These are phyloP conservation scores for Melampsora occidentalis DNA, from an alignment of 1,284 basidiomycete species.

Conservation along the genomic window DNA sequence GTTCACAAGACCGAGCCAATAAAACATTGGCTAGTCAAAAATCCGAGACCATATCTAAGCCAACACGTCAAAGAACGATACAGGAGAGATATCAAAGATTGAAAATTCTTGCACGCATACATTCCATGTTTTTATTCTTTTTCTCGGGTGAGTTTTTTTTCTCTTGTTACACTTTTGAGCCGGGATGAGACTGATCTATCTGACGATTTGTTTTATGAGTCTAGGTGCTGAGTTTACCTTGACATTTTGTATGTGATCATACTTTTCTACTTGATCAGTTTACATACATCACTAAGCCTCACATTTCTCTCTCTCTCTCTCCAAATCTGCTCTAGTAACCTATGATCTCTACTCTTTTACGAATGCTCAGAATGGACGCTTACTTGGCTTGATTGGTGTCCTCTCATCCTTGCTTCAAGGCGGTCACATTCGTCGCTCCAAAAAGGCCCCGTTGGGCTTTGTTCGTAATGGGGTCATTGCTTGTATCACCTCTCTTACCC, in stretches of 20 bases:
- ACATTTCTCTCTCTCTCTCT: neutral
- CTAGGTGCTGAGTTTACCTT: constrained; percentile 41
- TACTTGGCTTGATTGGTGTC: constrained; percentile 78
- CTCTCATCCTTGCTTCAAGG: constrained; percentile 82
- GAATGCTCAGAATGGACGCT: constrained; percentile 68
- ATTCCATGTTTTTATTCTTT: constrained; percentile 76
- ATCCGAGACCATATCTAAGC: too few relatives aligned
- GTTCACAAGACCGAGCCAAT: constrained; percentile 63
- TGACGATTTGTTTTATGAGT: neutral
- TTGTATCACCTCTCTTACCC: constrained; percentile 67
- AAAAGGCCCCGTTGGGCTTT: constrained; percentile 70
- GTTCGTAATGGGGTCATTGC: constrained; percentile 70
- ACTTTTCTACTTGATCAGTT: neutral
- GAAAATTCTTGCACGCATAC: constrained; percentile 62
- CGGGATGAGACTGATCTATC: constrained; percentile 85
- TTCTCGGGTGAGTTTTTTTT: constrained; percentile 64
- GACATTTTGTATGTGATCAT: constrained; percentile 24
- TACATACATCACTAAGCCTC: neutral
- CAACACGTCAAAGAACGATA: neutral
- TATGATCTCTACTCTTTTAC: constrained; percentile 24
- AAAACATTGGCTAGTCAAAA: constrained; percentile 53
- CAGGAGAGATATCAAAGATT: constrained; percentile 49
- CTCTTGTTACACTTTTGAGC: constrained; percentile 4
- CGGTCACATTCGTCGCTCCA: constrained; percentile 76
- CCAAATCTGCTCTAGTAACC: neutral